phyloP scores from a whole-genome alignment of 257 asterid genomes.

The Plantago elongata region DNA sequence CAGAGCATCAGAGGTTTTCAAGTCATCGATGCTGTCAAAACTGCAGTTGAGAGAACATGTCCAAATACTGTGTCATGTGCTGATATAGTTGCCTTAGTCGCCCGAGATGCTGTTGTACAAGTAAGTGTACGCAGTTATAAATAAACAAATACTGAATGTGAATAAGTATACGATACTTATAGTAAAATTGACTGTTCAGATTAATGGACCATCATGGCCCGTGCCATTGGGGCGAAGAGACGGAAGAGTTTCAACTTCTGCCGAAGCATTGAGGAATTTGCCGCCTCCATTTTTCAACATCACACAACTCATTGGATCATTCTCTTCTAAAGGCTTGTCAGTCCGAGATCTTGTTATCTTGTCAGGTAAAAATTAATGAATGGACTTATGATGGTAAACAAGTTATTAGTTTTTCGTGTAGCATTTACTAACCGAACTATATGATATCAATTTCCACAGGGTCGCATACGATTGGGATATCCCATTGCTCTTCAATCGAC shows the following conservation, averaged over 20 bases:
- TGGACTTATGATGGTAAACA: no score
- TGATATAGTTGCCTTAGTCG: slow-evolving; percentile 56
- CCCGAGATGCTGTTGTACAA: slow-evolving; percentile 49
- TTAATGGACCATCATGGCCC: slow-evolving; percentile 58
- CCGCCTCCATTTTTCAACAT: slow-evolving; percentile 62
- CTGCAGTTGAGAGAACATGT: slow-evolving; percentile 46
- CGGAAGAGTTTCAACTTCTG: slow-evolving; percentile 46
- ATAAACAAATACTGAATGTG: no score
- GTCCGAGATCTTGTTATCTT: slow-evolving; percentile 50
- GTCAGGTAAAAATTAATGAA: slow-evolving; percentile 35
- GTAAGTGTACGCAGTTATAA: slow-evolving; percentile 1
- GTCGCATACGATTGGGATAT: slow-evolving; percentile 51
- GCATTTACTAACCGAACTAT: no score
- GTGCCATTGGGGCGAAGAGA: slow-evolving; percentile 75
- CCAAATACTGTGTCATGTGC: slow-evolving; percentile 63
- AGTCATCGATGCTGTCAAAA: slow-evolving; percentile 58
- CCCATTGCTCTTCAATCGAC: slow-evolving; percentile 44
- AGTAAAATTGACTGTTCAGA: slow-evolving; percentile 10
- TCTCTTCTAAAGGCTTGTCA: slow-evolving; percentile 44
- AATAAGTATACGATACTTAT: no score
- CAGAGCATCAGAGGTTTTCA: slow-evolving; percentile 50
- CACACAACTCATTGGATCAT: slow-evolving; percentile 37
- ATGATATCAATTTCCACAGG: slow-evolving; percentile 22
- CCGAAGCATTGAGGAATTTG: slow-evolving; percentile 43
- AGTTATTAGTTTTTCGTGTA: no score